Base-by-base conservation (phyloP, 2,329 filamentous ascomycete species). In the Xylariales sp. region DNA sequence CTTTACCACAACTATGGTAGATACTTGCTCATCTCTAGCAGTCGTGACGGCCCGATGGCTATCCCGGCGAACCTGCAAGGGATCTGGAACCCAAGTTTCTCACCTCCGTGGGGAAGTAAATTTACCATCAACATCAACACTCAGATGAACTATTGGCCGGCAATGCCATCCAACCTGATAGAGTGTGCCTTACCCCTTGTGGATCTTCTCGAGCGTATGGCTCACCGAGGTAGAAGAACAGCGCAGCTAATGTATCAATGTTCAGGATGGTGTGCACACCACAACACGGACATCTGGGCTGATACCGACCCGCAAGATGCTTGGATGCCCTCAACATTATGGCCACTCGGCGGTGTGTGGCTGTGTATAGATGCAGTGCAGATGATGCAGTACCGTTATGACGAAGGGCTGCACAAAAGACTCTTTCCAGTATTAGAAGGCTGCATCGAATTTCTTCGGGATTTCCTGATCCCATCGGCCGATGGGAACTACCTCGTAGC, bases 61-160 rank as follows among this genome's bases (percentile, higher is more conserved):
- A 52, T 71, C 4, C 68, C 68, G 4, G 64, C 67, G 1, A 71
- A 62, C 31, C 59, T 70, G 0, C 67, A 73, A 47, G 67, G 66
- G 0, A 60, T 71, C 24, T 70, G 66, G 68, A 70, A 69, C 36
- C 53, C 60, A 1, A 57, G 58, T 4, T 68, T 67, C 41, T 49
- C 59, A 8, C 65, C 65, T 5, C 55, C 65, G 0, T 74, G 71
- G 70, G 69, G 69, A 3, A 64, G 60, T 18, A 73, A 70, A 45
- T 72, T 65, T 42, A 74, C 71, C 1, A 69, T 74, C 48, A 73
- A 74, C 46, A 71, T 74, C 51, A 76, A 74, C 31, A 55, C 65
- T 0, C 63, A 76, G 50, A 76, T 76, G 72, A 74, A 74, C 46
- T 76, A 75, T 49, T 75, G 70, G 71, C 61, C 57, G 0, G 65